A percentile compares a stretch with the other conserved stretches of the same genome.
These are phyloP conservation scores for Carex myosuroides DNA, from an alignment of 176 grass and related monocot species.

Conservation along the genomic window DNA sequence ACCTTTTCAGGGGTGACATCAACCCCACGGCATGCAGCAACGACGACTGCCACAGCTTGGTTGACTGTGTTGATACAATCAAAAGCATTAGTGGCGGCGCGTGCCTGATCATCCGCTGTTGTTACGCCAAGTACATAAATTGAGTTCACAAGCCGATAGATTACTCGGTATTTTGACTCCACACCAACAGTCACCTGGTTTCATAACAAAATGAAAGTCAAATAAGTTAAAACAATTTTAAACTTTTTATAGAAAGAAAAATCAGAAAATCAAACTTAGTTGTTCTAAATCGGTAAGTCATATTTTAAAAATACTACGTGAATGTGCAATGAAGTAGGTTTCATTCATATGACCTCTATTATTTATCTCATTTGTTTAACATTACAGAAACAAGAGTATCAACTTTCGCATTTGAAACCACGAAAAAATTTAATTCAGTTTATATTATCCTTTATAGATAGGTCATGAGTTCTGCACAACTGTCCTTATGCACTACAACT, in stretches of 20 bases:
- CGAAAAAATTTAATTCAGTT: neutral
- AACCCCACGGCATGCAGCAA: conserved; percentile 80
- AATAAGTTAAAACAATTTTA: neutral
- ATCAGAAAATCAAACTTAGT: neutral
- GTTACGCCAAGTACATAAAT: conserved; percentile 95
- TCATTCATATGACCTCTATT: neutral
- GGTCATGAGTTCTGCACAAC: neutral
- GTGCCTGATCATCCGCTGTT: conserved; percentile 66
- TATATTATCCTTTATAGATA: neutral
- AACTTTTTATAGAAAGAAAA: neutral
- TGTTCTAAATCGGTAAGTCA: neutral
- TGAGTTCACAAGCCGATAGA: conserved; percentile 94
- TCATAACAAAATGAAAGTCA: conserved; percentile 14
- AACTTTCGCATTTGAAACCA: neutral
- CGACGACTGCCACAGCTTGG: conserved; percentile 80
- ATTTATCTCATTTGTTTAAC: neutral
- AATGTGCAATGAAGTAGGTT: neutral
- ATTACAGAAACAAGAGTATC: neutral
- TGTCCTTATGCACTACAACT: neutral
- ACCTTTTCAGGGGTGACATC: conserved; percentile 88
- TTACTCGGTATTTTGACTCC: conserved; percentile 92
- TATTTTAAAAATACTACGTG: neutral
- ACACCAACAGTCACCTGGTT: conserved; percentile 92
- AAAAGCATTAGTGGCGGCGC: conserved; percentile 68
- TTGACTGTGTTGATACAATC: conserved; percentile 93